phyloP scores from a whole-genome alignment of 495 filamentous ascomycete genomes.

The Alectoria sarmentosa region DNA sequence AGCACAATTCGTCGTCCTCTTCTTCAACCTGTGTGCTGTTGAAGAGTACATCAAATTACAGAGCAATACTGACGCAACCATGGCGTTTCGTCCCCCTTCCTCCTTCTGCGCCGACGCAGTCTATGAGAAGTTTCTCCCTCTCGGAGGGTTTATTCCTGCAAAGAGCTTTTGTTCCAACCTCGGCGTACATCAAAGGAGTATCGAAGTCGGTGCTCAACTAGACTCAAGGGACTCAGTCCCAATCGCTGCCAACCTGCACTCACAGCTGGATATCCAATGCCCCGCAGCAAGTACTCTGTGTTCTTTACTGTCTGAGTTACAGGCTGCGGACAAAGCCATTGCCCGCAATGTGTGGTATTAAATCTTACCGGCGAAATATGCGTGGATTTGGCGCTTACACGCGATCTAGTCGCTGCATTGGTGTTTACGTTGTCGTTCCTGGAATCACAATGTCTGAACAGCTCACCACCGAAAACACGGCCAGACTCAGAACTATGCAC shows the following conservation, averaged over 20 bases:
- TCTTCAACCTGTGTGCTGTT: not conserved
- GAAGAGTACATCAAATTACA: too few relatives aligned
- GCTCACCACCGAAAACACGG: not conserved
- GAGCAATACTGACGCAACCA: not conserved
- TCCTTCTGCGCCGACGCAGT: not conserved
- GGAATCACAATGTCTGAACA: not conserved
- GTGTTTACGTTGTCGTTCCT: not conserved
- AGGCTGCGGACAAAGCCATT: not conserved
- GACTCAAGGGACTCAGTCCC: not conserved
- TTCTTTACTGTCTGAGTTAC: not conserved
- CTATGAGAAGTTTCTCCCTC: not conserved
- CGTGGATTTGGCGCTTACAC: not conserved
- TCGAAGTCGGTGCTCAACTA: not conserved
- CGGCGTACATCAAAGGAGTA: not conserved
- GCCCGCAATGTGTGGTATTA: not conserved
- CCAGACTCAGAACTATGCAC: not conserved
- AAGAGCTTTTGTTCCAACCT: slow-evolving; percentile 1
- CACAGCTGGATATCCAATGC: not conserved
- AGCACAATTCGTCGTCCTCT: not conserved
- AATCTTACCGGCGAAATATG: not conserved
- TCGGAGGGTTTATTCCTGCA: not conserved
- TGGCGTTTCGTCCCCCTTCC: not conserved
- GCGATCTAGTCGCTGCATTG: not conserved
- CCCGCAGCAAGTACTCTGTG: not conserved
- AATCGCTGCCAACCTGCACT: not conserved